Conservation (phyloP, 2,329 filamentous ascomycete species). For the Cercospora sp. region DNA sequence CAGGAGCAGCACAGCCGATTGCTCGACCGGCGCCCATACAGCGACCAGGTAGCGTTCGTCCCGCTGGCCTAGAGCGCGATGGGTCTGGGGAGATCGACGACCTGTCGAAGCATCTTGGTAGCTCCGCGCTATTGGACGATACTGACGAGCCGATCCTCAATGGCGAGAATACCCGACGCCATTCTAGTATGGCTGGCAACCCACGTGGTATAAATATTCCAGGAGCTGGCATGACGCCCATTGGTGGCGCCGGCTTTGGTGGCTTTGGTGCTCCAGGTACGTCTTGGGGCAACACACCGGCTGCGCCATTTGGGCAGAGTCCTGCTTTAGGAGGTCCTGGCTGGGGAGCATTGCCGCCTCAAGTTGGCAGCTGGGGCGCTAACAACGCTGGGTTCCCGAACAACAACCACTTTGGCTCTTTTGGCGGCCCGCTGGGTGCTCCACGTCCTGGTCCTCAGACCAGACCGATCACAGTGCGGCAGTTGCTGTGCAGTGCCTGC, state of each 20-base stretch:
- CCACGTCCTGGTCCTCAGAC: constrained; percentile 30
- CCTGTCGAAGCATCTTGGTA: constrained; percentile 70
- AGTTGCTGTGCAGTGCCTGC: constrained; percentile 76
- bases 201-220: constrained; percentile 31
- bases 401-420: constrained; percentile 40
- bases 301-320: constrained; percentile 42
- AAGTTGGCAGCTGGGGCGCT: constrained; percentile 35
- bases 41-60: constrained; percentile 71
- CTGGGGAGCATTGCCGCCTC: constrained; percentile 43
- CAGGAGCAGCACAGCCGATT: constrained; percentile 68
- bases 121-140: constrained; percentile 78
- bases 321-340: constrained; percentile 38
- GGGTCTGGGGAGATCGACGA: constrained; percentile 54
- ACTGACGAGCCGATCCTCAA: constrained; percentile 64
- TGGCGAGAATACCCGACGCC: constrained; percentile 39
- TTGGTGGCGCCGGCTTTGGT: constrained; percentile 28
- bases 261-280: constrained; percentile 36
- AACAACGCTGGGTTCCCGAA: constrained; percentile 51
- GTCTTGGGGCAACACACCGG: constrained; percentile 48
- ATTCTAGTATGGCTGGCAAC: constrained; percentile 40
- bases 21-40: constrained; percentile 84
- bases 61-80: constrained; percentile 44
- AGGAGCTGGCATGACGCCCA: constrained; percentile 36
- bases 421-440: constrained; percentile 45
- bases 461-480: constrained; percentile 67